phyloP scores from a whole-genome alignment of 306 rosid species.

The Cucumis hystrix region DNA sequence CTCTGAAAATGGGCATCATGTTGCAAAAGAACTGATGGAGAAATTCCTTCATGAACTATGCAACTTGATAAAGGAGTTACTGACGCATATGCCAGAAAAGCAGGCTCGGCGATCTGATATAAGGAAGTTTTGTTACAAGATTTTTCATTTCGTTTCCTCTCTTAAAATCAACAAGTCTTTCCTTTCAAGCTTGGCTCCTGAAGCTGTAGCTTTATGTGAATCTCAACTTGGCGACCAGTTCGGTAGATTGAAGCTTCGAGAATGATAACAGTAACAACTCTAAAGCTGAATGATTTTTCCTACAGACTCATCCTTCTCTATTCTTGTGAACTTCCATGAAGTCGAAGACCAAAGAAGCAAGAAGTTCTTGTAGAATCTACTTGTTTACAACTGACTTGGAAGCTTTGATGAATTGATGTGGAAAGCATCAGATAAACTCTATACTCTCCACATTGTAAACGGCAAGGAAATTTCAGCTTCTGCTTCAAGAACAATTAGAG shows the following conservation, averaged over 20 bases:
- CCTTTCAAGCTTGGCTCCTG: constrained; percentile 32
- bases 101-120: constrained; percentile 52
- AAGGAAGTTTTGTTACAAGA: constrained; percentile 44
- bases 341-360: background rate
- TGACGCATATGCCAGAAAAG: constrained; percentile 52
- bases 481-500: background rate
- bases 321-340: background rate
- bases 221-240: constrained; percentile 53
- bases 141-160: constrained; percentile 34
- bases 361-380: background rate
- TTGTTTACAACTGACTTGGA: background rate
- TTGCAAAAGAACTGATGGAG: constrained; percentile 29
- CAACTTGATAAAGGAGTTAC: constrained; percentile 44
- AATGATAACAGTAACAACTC: background rate
- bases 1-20: constrained; percentile 20
- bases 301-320: background rate
- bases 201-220: constrained; percentile 38
- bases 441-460: background rate
- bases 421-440: background rate
- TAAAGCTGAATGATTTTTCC: background rate
- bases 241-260: constrained; percentile 24
- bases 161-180: constrained; percentile 33
- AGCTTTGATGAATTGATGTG: background rate
- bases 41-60: constrained; percentile 36
- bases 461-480: background rate